Percentiles rank a stretch among this genome's conserved stretches.
These are phyloP conservation scores for Cutaneotrichosporon cutaneum DNA, from an alignment of 1,284 basidiomycete genomes.

Conservation along the genomic window DNA sequence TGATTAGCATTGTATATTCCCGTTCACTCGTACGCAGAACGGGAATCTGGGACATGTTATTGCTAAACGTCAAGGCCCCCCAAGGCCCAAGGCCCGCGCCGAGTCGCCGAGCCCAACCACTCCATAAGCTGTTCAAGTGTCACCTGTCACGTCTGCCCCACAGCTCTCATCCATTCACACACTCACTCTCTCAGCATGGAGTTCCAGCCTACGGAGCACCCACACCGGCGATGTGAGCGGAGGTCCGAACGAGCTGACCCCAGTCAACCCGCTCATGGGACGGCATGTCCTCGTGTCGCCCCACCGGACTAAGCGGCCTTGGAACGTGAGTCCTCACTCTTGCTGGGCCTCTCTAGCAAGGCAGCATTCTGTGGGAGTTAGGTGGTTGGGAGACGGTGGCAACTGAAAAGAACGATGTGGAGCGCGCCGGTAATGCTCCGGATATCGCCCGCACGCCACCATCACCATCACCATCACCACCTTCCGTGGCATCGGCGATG, in stretches of 20 bases:
- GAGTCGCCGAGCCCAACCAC: neutral
- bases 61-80: neutral
- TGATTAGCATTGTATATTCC: neutral
- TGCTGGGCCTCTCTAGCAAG: no score
- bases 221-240: constrained; percentile 46
- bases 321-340: constrained; percentile 46
- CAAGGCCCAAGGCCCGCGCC: constrained; percentile 6
- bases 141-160: neutral
- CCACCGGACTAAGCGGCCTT: constrained; percentile 59
- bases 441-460: neutral
- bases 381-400: neutral
- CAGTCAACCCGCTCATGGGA: constrained; percentile 52
- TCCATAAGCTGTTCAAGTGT: neutral
- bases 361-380: no score
- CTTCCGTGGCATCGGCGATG: no score
- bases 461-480: neutral
- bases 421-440: neutral
- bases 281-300: constrained; percentile 76
- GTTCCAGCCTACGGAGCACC: constrained; percentile 50
- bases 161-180: neutral
- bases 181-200: neutral
- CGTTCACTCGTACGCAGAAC: neutral
- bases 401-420: neutral
- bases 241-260: neutral
- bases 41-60: neutral